Percentiles rank a stretch among this genome's conserved stretches.
Evolutionary conservation across 2,329 filamentous ascomycete genomes (phyloP).

Genomic region (Fusarium fujikuroi): DNA sequence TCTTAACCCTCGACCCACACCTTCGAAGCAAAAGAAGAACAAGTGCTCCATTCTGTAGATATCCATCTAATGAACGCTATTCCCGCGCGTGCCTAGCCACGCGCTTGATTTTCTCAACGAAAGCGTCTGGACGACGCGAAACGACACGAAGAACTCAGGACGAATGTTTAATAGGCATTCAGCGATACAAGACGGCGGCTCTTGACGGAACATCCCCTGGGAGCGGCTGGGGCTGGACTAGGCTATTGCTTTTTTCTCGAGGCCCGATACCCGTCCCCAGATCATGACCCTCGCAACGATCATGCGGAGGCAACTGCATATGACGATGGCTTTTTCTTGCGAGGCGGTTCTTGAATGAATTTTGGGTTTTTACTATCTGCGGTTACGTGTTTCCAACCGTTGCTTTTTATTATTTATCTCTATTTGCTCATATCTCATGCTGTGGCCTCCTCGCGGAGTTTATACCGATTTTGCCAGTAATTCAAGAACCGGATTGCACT

Average conservation of each 20-base stretch:
- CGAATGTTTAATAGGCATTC: constrained; percentile 37
- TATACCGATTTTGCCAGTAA: constrained; percentile 45
- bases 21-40: constrained; percentile 68
- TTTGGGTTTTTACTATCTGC: constrained; percentile 43
- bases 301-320: constrained; percentile 39
- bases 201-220: constrained; percentile 39
- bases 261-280: constrained; percentile 15
- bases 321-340: constrained; percentile 43
- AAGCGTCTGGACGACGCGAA: constrained; percentile 40
- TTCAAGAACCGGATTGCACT: constrained; percentile 43
- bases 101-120: constrained; percentile 35
- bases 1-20: constrained; percentile 70
- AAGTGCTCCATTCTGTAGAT: constrained; percentile 77
- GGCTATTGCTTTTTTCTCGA: constrained; percentile 17
- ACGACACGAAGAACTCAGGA: constrained; percentile 42
- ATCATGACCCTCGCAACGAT: constrained; percentile 21
- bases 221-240: constrained; percentile 26
- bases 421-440: constrained; percentile 37
- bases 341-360: constrained; percentile 46
- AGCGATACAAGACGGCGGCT: constrained; percentile 43
- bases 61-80: constrained; percentile 23
- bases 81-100: constrained; percentile 7
- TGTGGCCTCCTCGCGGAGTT: constrained; percentile 42
- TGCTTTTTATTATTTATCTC: constrained; percentile 34
- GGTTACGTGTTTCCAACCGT: constrained; percentile 29